Evolutionary conservation across 768 basidiomycete species (phyloP).

Genomic region (Hericium coralloides): DNA sequence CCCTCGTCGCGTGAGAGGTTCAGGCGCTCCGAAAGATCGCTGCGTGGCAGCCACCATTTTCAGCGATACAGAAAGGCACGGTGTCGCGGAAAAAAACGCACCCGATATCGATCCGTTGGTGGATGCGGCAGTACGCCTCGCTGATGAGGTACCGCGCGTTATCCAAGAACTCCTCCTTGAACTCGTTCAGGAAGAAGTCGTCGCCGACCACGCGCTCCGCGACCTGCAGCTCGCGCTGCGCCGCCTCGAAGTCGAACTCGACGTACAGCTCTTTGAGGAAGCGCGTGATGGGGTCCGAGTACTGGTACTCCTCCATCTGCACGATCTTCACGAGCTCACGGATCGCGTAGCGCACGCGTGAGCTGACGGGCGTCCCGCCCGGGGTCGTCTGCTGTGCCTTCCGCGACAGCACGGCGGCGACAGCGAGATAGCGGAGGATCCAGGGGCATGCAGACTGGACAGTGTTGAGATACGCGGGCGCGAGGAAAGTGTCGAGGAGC

Average conservation of each 20-base stretch:
- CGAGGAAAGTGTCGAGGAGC: conserved; percentile 93
- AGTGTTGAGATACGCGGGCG: conserved; percentile 95
- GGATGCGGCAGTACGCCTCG: conserved; percentile 97
- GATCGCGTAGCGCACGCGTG: conserved; percentile 81
- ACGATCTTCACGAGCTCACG: conserved; percentile 90
- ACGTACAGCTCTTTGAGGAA: conserved; percentile 93
- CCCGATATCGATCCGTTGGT: conserved; percentile 87
- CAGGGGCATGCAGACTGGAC: conserved; percentile 95
- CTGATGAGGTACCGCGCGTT: conserved; percentile 94
- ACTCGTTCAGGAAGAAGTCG: conserved; percentile 91
- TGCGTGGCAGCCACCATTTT: conserved; percentile 19
- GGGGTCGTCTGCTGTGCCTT: conserved; percentile 52
- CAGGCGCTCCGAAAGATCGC: conserved; percentile 87
- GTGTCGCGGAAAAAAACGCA: conserved; percentile 23
- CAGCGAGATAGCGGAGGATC: conserved; percentile 89
- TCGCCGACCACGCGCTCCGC: conserved; percentile 80
- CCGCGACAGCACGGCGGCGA: conserved; percentile 87
- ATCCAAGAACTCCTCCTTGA: conserved; percentile 91
- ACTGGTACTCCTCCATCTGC: conserved; percentile 94
- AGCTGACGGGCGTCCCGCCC: conserved; percentile 36
- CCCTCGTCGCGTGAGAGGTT: conserved; percentile 94
- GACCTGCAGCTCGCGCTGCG: conserved; percentile 69
- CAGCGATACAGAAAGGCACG: neutral
- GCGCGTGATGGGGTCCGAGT: conserved; percentile 84
- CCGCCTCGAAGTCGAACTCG: conserved; percentile 94